A percentile compares a stretch with the other conserved stretches of the same genome.
phyloP scores from a whole-genome alignment of 78 protist genomes.

The Dictyostelium firmibasis region DNA sequence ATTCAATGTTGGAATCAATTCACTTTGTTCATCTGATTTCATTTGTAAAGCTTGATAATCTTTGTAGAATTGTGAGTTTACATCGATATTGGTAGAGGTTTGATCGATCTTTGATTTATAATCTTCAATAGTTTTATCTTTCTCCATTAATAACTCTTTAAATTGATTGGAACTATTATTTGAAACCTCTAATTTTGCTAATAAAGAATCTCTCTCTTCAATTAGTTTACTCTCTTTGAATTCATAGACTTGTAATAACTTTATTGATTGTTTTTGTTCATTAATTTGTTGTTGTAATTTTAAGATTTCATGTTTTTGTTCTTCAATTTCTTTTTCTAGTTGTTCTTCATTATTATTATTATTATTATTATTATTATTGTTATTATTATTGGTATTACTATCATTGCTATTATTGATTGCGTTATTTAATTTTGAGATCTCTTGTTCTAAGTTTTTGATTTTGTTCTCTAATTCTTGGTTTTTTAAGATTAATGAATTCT shows the following conservation, averaged over 20 bases:
- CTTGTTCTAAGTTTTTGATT: not conserved
- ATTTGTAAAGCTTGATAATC: not conserved
- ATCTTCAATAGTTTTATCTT: not conserved
- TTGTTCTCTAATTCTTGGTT: slow-evolving; percentile 4
- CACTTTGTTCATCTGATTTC: slow-evolving; percentile 4
- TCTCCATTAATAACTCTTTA: not conserved
- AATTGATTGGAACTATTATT: not conserved
- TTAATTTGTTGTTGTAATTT: not conserved
- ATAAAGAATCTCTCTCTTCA: slow-evolving; percentile 8
- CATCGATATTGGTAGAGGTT: not conserved
- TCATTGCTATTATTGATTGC: not conserved
- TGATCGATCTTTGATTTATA: not conserved
- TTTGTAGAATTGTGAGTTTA: not conserved
- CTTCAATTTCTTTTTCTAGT: not conserved
- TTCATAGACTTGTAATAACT: slow-evolving; percentile 25
- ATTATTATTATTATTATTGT: not conserved
- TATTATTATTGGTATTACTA: not conserved
- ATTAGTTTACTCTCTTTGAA: slow-evolving; percentile 30
- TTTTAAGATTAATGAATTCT: not conserved
- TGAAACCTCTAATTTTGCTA: not conserved
- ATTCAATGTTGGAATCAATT: not conserved
- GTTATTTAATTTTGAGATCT: not conserved
- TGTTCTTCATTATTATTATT: not conserved
- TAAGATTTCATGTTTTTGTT: slow-evolving; percentile 7
- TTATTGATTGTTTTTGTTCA: slow-evolving; percentile 32